These are phyloP conservation scores for Aspergillus sp. DNA, from an alignment of 2,329 filamentous ascomycete genomes.

Conservation along the genomic window DNA sequence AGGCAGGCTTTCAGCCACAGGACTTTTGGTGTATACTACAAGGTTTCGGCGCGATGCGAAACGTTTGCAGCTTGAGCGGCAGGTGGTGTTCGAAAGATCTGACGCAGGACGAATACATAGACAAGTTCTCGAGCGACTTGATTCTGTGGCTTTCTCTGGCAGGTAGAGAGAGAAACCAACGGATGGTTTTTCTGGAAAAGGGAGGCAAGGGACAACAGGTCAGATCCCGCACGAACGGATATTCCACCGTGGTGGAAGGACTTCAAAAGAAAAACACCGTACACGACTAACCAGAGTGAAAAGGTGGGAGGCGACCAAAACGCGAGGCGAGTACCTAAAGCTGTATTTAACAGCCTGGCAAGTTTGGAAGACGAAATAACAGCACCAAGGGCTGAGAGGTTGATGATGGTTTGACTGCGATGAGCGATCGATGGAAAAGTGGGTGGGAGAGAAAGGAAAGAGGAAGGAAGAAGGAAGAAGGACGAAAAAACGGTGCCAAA, in stretches of 20 bases:
- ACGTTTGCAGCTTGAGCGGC: conserved; percentile 94
- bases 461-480: conserved; percentile 12
- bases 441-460: conserved; percentile 18
- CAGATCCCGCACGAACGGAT: conserved; percentile 8
- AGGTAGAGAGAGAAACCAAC: conserved; percentile 33
- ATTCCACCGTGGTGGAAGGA: background rate
- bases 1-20: conserved; percentile 72
- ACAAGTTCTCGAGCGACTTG: conserved; percentile 55
- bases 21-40: conserved; percentile 86
- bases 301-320: conserved; percentile 7
- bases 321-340: conserved; percentile 8
- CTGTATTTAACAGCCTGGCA: conserved; percentile 10
- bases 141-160: conserved; percentile 39
- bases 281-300: conserved; percentile 20
- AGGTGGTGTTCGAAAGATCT: conserved; percentile 91
- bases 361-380: conserved; percentile 7
- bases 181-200: conserved; percentile 28
- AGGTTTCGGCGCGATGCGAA: conserved; percentile 93
- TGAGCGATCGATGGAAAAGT: conserved; percentile 12
- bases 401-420: conserved; percentile 16
- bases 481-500: conserved; percentile 16
- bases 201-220: conserved; percentile 9
- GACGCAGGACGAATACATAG: conserved; percentile 99
- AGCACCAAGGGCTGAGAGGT: conserved; percentile 17
- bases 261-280: background rate